Evolutionary conservation across 2,329 filamentous ascomycete species (phyloP).

Genomic region (Cordyceps cicadae): DNA sequence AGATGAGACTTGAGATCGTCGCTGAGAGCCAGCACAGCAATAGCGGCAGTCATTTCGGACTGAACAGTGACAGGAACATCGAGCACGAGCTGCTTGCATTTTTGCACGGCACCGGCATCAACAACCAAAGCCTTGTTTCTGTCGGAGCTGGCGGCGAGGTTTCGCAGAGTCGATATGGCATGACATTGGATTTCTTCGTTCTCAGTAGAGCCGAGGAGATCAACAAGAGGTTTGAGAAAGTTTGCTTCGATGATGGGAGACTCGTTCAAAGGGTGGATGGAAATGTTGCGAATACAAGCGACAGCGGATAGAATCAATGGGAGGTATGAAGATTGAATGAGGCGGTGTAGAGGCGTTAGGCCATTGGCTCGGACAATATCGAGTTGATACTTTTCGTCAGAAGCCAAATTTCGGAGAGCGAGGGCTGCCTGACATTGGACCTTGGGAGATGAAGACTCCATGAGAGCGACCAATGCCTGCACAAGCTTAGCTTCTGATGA

Average conservation of each 20-base stretch:
- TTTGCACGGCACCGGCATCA: slow-evolving; percentile 92
- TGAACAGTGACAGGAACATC: slow-evolving; percentile 91
- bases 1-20: slow-evolving; percentile 92
- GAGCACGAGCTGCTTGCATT: slow-evolving; percentile 94
- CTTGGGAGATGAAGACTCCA: slow-evolving; percentile 95
- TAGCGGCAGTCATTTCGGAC: slow-evolving; percentile 99
- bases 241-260: slow-evolving; percentile 97
- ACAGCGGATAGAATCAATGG: slow-evolving; percentile 94
- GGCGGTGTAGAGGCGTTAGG: slow-evolving; percentile 72
- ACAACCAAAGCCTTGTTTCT: slow-evolving; percentile 97
- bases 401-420: slow-evolving; percentile 88
- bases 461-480: slow-evolving; percentile 86
- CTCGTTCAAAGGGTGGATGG: slow-evolving; percentile 94
- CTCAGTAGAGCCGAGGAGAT: slow-evolving; percentile 87
- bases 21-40: slow-evolving; percentile 88
- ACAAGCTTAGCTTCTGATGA: slow-evolving; percentile 87
- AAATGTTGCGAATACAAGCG: slow-evolving; percentile 97
- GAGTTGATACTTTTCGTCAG: slow-evolving; percentile 96
- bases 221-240: slow-evolving; percentile 87
- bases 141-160: slow-evolving; percentile 92
- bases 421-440: slow-evolving; percentile 96
- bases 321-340: slow-evolving; percentile 90
- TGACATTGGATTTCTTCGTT: slow-evolving; percentile 99
- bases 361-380: slow-evolving; percentile 91
- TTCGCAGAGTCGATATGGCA: slow-evolving; percentile 91